Conservation (phyloP, 768 basidiomycete species). For the Porpolomopsis calyptriformis region DNA sequence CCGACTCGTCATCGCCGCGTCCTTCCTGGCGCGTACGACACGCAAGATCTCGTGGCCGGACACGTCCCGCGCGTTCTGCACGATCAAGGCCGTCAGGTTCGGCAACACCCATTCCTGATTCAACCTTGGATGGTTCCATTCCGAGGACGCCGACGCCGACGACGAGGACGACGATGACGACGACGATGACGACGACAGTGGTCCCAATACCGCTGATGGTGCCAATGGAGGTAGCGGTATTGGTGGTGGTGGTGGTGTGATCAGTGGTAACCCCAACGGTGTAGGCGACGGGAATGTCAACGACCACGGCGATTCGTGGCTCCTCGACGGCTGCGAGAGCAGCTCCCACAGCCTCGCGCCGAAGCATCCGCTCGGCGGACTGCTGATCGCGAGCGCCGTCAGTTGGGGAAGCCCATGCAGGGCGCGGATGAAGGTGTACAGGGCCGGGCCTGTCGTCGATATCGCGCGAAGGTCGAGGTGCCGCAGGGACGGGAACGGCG, state of each 20-base stretch:
- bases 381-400: conserved; percentile 3
- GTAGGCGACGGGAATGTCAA: background rate
- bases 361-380: conserved; percentile 5
- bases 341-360: conserved; percentile 3
- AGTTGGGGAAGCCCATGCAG: conserved; percentile 1
- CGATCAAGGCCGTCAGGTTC: conserved; percentile 3
- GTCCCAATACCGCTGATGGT: no score
- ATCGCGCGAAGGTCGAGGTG: conserved; percentile 4
- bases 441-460: conserved; percentile 2
- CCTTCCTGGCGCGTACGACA: conserved; percentile 1
- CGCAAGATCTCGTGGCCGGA: conserved; percentile 5
- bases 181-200: no score
- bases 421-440: conserved; percentile 6
- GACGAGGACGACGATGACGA: no score
- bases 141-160: no score
- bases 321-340: background rate
- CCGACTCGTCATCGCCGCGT: conserved; percentile 1
- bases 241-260: no score
- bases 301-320: background rate
- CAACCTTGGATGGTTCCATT: no score
- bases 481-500: conserved; percentile 4
- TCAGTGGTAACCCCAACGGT: no score
- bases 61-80: conserved; percentile 6
- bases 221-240: no score
- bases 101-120: conserved; percentile 4